These are phyloP conservation scores for Ustilago bromivora DNA, from an alignment of 1,284 basidiomycete species.

Conservation along the genomic window DNA sequence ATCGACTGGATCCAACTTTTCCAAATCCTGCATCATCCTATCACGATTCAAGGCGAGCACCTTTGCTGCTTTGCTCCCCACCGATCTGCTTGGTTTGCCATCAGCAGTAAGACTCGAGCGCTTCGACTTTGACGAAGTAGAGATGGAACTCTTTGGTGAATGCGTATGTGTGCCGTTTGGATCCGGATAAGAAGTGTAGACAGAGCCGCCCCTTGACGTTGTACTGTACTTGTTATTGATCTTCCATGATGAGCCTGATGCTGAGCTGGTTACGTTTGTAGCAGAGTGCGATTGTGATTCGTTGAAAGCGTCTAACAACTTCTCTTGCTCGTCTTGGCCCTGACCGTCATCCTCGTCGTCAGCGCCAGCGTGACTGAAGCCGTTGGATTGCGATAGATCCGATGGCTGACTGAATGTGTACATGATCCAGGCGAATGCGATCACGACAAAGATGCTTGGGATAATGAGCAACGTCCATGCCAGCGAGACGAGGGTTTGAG, in stretches of 20 bases:
- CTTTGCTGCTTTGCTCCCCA: slow-evolving; percentile 45
- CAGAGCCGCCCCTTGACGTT: slow-evolving; percentile 34
- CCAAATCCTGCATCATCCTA: slow-evolving; percentile 42
- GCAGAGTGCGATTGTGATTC: slow-evolving; percentile 30
- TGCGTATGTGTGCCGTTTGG: slow-evolving; percentile 10
- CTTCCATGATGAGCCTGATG: slow-evolving; percentile 34
- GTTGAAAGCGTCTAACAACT: slow-evolving; percentile 42
- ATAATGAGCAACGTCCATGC: slow-evolving; percentile 42
- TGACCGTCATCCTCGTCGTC: slow-evolving; percentile 11
- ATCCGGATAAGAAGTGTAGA: slow-evolving; percentile 42
- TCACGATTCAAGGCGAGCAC: slow-evolving; percentile 30
- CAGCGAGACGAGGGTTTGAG: slow-evolving; percentile 36
- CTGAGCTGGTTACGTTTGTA: background rate
- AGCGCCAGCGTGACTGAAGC: slow-evolving; percentile 14
- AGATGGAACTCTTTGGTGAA: slow-evolving; percentile 12
- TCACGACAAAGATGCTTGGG: slow-evolving; percentile 43
- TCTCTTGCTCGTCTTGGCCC: slow-evolving; percentile 38
- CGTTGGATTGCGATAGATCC: slow-evolving; percentile 30
- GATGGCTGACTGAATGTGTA: slow-evolving; percentile 39
- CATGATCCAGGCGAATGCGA: slow-evolving; percentile 40
- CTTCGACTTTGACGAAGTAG: slow-evolving; percentile 25
- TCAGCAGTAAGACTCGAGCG: slow-evolving; percentile 13
- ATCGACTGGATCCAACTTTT: slow-evolving; percentile 39
- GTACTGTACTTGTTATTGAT: slow-evolving; percentile 50
- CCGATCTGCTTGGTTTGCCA: slow-evolving; percentile 16